Base-by-base conservation (phyloP, 306 rosid species). In the Dalbergia oliveri region DNA sequence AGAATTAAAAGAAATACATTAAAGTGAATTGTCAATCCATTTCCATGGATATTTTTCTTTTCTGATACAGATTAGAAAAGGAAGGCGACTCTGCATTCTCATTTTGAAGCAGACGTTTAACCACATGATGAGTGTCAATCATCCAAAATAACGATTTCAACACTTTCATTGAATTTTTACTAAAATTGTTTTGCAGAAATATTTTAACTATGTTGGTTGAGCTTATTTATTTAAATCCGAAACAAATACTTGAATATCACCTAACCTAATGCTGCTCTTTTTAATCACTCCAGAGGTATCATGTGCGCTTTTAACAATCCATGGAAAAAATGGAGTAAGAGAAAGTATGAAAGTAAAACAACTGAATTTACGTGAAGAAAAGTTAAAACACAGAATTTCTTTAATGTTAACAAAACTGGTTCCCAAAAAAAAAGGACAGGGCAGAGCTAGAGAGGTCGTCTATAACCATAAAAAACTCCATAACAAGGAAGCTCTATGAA, bases 401-500 rank as follows among this genome's bases (percentile, higher is more conserved):
- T 9, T 31, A 73, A 14, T 8, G 57, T 74, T 26, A 47, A 50
- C 51, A 31, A 50, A 33, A 58, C n/a, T 45, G 45, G 34, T 18
- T 31, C 45, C 45, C 8, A 45, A 41, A 59, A 56, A 6, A n/a
- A 56, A 13, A 57, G 31, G 6, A 21, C 26, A 66, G 10, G 12
- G 15, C 72, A 71, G 31, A 26, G 31, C 31, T 0, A 19, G 14
- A 18, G 15, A 57, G 34, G 41, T 59, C 65, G 44, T 59, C 71
- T 15, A 61, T 47, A 61, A 51, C 35, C 67, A 81, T 26, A 31
- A 43, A 77, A 41, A 64, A 19, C 8, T 77, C 15, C 13, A 26
- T 16, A 34, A 31, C 19, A 66, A 66, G 66, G 75, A 69, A 70
- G 60, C 76, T 62, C 56, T 26, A 83, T 35, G 21, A 33, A 77